Evolutionary conservation across 2,329 filamentous ascomycete genomes (phyloP), one percentile per base, ranked within the genome.

Genomic region (Fusarium gaditjirri): DNA sequence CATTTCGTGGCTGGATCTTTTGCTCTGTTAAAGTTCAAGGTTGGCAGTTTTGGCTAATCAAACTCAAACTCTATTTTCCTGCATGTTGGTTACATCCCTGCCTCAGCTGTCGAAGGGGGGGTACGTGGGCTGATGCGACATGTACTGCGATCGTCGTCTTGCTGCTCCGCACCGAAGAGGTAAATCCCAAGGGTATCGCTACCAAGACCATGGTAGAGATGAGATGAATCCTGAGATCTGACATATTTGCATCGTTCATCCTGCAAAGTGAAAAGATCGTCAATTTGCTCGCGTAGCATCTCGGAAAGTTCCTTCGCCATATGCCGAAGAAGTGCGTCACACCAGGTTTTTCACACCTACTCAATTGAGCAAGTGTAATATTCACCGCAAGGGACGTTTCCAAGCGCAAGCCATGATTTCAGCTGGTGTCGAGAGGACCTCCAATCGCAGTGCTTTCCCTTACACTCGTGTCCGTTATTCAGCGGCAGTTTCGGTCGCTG

Each of bases 21-120:
- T 53, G 56, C 12, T 27, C 10, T 49, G 41, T 6, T 31, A 33
- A 39, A 33, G 35, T 46, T 56, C 29, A 44, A n/a, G 38, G 38
- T 56, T 56, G 39, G 46, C 35, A 39, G 35, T 38, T 59, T 52
- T 38, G 35, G n/a, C 35, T 53, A 59, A 53, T 59, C n/a, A 59
- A 59, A 58, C 55, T 38, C 17, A 50, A 49, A 38, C 44, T 53
- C 21, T 31, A 59, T 25, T 50, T 52, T 41, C 25, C n/a, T 33
- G 27, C 21, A 17, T 27, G 25, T 53, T 39, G 35, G 44, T n/a
- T 33, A 14, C 27, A 53, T 41, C 55, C 55, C 44, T 41, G 44
- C 46, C 27, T 35, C 42, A 57, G 31, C 33, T 38, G 17, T 23
- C 1, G 4, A 52, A 19, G 17, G 21, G 44, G 17, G 21, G 44